Conservation (phyloP, 139 green algal genomes). For the Gonium pectorale region DNA sequence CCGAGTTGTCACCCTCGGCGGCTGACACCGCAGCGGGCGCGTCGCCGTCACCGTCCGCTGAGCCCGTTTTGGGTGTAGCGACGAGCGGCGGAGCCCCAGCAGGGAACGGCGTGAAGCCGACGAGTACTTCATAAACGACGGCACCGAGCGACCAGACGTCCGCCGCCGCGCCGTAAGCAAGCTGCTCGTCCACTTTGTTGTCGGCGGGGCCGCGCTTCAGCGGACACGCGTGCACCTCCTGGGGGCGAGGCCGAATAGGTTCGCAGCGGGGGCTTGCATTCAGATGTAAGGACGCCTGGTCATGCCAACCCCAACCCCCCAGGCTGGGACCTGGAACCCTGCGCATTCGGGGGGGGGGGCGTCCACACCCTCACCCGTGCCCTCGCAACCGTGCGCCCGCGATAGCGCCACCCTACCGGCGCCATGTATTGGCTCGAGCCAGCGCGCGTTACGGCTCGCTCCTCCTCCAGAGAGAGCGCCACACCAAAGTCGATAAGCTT, state of each 20-base stretch:
- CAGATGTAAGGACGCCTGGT: no score
- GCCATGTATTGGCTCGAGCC: constrained; percentile 65
- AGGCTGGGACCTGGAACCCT: no score
- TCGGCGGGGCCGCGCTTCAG: constrained; percentile 55
- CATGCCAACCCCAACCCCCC: no score
- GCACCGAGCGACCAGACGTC: constrained; percentile 59
- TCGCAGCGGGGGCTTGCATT: no score
- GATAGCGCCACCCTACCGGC: constrained; percentile 14
- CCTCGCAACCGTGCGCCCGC: no score
- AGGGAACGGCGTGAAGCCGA: constrained; percentile 18
- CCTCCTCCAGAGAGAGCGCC: constrained; percentile 55
- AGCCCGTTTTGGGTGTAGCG: no score
- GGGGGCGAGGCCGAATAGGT: no score
- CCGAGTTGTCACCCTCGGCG: no score
- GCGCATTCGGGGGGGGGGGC: no score
- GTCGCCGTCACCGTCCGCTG: no score
- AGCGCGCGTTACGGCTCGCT: constrained; percentile 61
- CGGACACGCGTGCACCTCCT: constrained; percentile 60
- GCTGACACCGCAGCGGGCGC: no score
- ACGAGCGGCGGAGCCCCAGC: not conserved
- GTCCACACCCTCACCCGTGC: no score
- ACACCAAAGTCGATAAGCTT: constrained; percentile 69
- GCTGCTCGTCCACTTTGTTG: constrained; percentile 55
- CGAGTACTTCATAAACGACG: constrained; percentile 65
- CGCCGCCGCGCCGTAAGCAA: constrained; percentile 53